Percentiles rank a stretch among this genome's conserved stretches.
Evolutionary conservation across 2,329 filamentous ascomycete genomes (phyloP).

Genomic region (Diaporthe ilicicola): DNA sequence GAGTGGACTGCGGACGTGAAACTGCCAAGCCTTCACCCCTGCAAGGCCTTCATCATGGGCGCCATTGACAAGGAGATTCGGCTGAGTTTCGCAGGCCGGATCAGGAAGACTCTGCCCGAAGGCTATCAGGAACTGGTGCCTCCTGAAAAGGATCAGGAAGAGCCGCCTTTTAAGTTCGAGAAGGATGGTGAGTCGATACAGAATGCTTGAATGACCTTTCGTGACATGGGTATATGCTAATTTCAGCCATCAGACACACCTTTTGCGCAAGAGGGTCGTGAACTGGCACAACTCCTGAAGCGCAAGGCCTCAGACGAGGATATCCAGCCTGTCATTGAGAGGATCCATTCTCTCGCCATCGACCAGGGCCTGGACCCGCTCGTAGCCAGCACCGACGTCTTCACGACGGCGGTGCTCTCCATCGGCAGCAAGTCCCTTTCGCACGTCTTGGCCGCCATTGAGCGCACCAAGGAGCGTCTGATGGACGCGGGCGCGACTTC

Average conservation of each 20-base stretch:
- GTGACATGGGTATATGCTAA: constrained; percentile 61
- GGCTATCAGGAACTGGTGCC: constrained; percentile 86
- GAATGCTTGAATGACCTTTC: constrained; percentile 71
- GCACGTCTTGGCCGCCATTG: constrained; percentile 94
- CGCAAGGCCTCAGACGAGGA: constrained; percentile 88
- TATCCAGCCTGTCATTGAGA: constrained; percentile 81
- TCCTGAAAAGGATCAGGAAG: constrained; percentile 90
- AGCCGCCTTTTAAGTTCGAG: constrained; percentile 93
- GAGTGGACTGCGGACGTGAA: constrained; percentile 93
- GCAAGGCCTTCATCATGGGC: constrained; percentile 91
- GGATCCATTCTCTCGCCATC: constrained; percentile 81
- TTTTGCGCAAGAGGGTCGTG: constrained; percentile 84
- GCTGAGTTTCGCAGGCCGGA: constrained; percentile 93
- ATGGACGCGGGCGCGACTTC: constrained; percentile 80
- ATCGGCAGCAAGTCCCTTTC: constrained; percentile 96
- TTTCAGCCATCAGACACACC: constrained; percentile 68
- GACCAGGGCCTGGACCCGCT: constrained; percentile 79
- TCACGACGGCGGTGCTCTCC: constrained; percentile 91
- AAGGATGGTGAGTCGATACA: constrained; percentile 68
- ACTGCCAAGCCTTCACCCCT: constrained; percentile 79
- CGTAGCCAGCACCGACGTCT: constrained; percentile 89
- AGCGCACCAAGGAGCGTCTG: constrained; percentile 90
- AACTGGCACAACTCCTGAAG: constrained; percentile 80
- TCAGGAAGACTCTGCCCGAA: constrained; percentile 90
- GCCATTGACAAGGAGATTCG: constrained; percentile 96